phyloP scores from a whole-genome alignment of 169 alveolate genomes.

The Amoebophrya sp. region DNA sequence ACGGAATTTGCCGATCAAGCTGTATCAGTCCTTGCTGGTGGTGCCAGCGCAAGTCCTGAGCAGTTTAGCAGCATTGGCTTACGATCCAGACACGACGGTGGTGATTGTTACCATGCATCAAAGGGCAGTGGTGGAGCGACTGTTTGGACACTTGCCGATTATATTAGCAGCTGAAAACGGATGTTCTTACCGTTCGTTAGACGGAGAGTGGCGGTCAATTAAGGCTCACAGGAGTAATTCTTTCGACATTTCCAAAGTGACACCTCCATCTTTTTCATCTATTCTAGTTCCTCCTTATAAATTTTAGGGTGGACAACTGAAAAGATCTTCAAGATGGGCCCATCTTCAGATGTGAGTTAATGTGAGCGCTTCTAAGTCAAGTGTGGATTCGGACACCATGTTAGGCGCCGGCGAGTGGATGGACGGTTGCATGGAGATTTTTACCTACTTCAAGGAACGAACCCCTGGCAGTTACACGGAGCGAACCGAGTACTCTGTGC shows the following conservation, averaged over 20 bases:
- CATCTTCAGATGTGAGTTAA: too few species aligned
- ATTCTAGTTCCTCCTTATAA: too few species aligned
- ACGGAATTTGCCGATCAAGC: neutral
- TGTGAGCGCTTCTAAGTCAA: too few species aligned
- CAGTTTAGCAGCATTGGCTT: neutral
- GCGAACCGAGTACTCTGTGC: slow-evolving; percentile 33
- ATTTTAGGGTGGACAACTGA: too few species aligned
- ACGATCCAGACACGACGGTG: slow-evolving; percentile 29
- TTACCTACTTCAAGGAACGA: slow-evolving; percentile 41
- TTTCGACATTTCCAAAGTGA: too few species aligned
- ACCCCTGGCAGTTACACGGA: slow-evolving; percentile 47
- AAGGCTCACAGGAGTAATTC: too few species aligned
- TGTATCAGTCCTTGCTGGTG: neutral
- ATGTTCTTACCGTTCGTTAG: neutral
- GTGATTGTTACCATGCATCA: slow-evolving; percentile 33
- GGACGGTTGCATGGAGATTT: slow-evolving; percentile 30
- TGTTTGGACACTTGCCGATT: slow-evolving; percentile 31
- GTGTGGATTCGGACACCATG: too few species aligned
- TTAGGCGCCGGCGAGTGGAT: slow-evolving; percentile 26
- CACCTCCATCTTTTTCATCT: too few species aligned
- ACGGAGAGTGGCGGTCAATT: too few species aligned
- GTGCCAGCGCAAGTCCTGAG: neutral
- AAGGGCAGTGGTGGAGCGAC: slow-evolving; percentile 15
- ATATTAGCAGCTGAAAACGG: slow-evolving; percentile 39
- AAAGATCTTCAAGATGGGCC: too few species aligned